phyloP scores from a whole-genome alignment of 805 yeast species.

The Wickerhamomyces strasburgensis region DNA sequence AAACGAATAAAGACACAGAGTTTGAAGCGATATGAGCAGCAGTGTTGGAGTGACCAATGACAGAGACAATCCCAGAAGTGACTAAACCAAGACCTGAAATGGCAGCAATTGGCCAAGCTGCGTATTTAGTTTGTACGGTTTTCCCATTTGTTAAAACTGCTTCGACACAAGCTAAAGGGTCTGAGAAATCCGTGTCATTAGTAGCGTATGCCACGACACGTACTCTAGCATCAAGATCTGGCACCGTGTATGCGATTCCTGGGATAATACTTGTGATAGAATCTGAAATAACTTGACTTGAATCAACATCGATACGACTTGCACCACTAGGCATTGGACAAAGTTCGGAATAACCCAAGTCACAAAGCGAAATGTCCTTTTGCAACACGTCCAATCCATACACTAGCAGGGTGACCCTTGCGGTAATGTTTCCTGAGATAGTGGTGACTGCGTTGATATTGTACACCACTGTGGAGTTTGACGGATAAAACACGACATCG shows the following conservation, averaged over 20 bases:
- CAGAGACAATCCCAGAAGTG: slow-evolving; percentile 81
- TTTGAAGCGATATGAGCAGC: slow-evolving; percentile 98
- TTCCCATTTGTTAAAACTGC: slow-evolving; percentile 83
- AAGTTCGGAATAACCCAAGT: slow-evolving; percentile 45
- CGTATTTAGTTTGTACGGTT: slow-evolving; percentile 88
- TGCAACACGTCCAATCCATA: slow-evolving; percentile 71
- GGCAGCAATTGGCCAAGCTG: slow-evolving; percentile 95
- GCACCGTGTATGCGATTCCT: slow-evolving; percentile 79
- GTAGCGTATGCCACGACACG: slow-evolving; percentile 58
- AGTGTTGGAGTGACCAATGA: slow-evolving; percentile 84
- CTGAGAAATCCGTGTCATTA: slow-evolving; percentile 33
- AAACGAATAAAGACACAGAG: slow-evolving; percentile 84
- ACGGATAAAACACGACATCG: slow-evolving; percentile 69
- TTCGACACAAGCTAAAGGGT: slow-evolving; percentile 83
- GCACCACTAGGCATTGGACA: slow-evolving; percentile 87
- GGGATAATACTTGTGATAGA: slow-evolving; percentile 57
- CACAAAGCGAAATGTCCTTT: slow-evolving; percentile 59
- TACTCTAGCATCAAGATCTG: slow-evolving; percentile 92
- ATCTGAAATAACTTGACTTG: slow-evolving; percentile 40
- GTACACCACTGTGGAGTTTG: slow-evolving; percentile 54
- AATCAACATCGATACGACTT: slow-evolving; percentile 75
- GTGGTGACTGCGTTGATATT: slow-evolving; percentile 76
- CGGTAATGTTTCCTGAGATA: slow-evolving; percentile 61
- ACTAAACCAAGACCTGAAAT: slow-evolving; percentile 83
- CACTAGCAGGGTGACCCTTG: slow-evolving; percentile 61